These are phyloP conservation scores for Penicillium argentinense DNA, from an alignment of 495 filamentous ascomycete genomes.

Conservation along the genomic window DNA sequence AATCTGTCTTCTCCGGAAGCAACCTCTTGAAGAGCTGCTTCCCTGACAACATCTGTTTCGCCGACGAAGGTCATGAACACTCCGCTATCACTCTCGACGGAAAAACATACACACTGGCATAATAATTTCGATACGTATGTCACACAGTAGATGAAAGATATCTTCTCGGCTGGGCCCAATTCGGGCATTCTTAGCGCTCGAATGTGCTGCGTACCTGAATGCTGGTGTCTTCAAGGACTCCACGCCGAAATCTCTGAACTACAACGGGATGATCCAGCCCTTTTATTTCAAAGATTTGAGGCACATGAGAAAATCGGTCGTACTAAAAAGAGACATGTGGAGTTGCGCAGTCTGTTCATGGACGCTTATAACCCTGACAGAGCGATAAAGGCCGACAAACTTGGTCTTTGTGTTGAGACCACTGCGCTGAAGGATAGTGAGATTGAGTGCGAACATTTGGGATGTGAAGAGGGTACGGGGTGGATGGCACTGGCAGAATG, in stretches of 20 bases:
- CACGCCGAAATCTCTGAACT: slow-evolving; percentile 9
- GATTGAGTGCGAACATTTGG: slow-evolving; percentile 33
- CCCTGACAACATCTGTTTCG: slow-evolving; percentile 31
- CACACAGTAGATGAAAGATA: slow-evolving; percentile 25
- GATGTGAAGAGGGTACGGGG: slow-evolving; percentile 30
- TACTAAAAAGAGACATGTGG: slow-evolving; percentile 24
- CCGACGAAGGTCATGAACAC: slow-evolving; percentile 32
- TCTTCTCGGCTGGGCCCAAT: slow-evolving; percentile 13
- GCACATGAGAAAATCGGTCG: slow-evolving; percentile 25
- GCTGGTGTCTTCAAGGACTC: slow-evolving; percentile 7
- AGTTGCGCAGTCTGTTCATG: slow-evolving; percentile 21
- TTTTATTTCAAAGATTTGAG: slow-evolving; percentile 32
- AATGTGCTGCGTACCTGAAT: slow-evolving; percentile 16
- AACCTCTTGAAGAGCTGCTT: slow-evolving; percentile 13
- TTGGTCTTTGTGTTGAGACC: slow-evolving; percentile 30
- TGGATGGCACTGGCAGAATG: slow-evolving; percentile 3
- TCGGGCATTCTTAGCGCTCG: slow-evolving; percentile 21
- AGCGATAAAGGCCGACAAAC: slow-evolving; percentile 11
- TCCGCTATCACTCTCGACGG: slow-evolving; percentile 15
- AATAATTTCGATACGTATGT: slow-evolving; percentile 19
- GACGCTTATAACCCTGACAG: slow-evolving; percentile 25
- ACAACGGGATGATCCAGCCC: slow-evolving; percentile 26
- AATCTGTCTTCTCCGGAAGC: not conserved
- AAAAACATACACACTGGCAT: slow-evolving; percentile 18
- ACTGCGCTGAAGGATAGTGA: slow-evolving; percentile 23